phyloP scores from a whole-genome alignment of 1,139 yeast species.

The Keqinozyma sinolaborantium region DNA sequence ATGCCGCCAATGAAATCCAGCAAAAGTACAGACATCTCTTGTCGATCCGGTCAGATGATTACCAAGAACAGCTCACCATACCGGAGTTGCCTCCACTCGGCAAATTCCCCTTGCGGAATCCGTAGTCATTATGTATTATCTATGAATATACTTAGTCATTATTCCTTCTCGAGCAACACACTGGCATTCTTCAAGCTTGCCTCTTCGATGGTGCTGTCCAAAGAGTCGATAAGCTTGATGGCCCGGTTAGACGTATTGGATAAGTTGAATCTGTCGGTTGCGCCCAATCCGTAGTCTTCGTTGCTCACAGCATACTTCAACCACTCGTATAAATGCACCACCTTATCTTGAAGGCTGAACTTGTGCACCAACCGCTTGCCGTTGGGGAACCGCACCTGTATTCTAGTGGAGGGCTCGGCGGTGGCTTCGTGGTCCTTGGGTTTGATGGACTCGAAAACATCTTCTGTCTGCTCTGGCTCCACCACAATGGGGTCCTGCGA shows the following conservation, averaged over 20 bases:
- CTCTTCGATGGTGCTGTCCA: constrained; percentile 61
- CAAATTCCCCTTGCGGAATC: constrained; percentile 3
- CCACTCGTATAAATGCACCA: constrained; percentile 36
- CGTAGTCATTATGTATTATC: constrained; percentile 9
- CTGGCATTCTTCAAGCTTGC: constrained; percentile 84
- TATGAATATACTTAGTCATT: constrained; percentile 2
- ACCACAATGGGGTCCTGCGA: constrained; percentile 23
- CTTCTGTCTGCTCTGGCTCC: constrained; percentile 14
- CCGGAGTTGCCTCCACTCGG: constrained; percentile 8
- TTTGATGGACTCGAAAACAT: constrained; percentile 38
- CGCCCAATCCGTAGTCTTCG: constrained; percentile 47
- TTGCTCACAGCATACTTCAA: constrained; percentile 53
- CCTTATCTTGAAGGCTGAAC: constrained; percentile 55
- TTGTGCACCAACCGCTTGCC: constrained; percentile 82
- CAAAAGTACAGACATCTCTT: constrained; percentile 5
- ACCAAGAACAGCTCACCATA: constrained; percentile 1
- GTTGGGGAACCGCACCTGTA: constrained; percentile 84
- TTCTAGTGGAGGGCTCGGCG: constrained; percentile 60
- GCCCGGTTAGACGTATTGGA: constrained; percentile 68
- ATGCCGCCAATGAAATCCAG: constrained; percentile 2
- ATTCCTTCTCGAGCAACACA: constrained; percentile 60
- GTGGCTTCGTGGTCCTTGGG: constrained; percentile 56
- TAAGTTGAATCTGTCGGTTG: constrained; percentile 37
- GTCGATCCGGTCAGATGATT: constrained; percentile 1
- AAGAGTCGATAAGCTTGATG: constrained; percentile 57